phyloP scores from a whole-genome alignment of 1,284 basidiomycete genomes.

The Paramarasmius palmivorus region DNA sequence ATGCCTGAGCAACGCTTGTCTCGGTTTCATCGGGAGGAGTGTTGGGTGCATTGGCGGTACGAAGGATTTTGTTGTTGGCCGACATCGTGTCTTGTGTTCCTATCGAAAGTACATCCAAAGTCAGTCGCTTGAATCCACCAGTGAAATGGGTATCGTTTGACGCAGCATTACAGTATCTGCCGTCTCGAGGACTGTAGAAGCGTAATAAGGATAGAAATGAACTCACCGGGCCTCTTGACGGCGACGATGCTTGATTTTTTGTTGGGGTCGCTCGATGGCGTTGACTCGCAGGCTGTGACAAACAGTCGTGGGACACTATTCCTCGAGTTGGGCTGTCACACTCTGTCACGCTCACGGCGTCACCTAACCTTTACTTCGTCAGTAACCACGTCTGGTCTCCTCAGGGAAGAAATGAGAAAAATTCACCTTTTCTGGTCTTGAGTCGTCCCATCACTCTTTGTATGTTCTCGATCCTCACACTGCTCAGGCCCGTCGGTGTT shows the following conservation, averaged over 20 bases:
- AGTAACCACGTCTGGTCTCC: no score
- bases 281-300: background rate
- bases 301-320: constrained; percentile 4
- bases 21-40: constrained; percentile 93
- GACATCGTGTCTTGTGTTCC: constrained; percentile 60
- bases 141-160: no score
- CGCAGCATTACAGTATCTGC: background rate
- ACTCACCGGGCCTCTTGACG: constrained; percentile 16
- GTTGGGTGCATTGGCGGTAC: constrained; percentile 93
- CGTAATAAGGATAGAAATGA: background rate
- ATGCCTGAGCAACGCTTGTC: constrained; percentile 90
- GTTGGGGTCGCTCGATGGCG: background rate
- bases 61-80: constrained; percentile 84
- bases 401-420: no score
- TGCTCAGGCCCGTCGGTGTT: no score
- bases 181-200: constrained; percentile 5
- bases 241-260: constrained; percentile 4
- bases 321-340: background rate
- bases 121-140: constrained; percentile 28
- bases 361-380: no score
- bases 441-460: no score
- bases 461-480: no score
- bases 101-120: constrained; percentile 30
- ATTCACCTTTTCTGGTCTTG: no score
- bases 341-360: background rate